A percentile compares a stretch with the other conserved stretches of the same genome.
These are phyloP conservation scores for Stygiomarasmius scandens DNA, from an alignment of 1,284 basidiomycete genomes.

Conservation along the genomic window DNA sequence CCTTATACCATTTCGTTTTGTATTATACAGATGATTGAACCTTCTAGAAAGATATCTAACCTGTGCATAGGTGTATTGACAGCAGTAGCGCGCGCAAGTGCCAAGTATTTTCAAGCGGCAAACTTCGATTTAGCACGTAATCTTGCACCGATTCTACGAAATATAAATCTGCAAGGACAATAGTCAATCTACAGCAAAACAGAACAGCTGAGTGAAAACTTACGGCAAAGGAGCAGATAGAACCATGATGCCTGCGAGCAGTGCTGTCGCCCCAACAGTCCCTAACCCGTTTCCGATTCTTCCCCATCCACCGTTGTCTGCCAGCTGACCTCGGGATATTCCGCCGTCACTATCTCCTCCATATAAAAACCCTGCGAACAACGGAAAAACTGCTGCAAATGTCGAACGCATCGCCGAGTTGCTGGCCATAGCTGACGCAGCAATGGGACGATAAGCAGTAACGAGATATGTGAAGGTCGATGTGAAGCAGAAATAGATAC, in stretches of 20 bases:
- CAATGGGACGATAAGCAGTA: constrained; percentile 49
- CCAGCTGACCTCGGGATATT: neutral
- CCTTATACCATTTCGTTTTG: no score
- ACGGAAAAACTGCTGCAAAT: constrained; percentile 50
- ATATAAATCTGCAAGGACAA: constrained; percentile 36
- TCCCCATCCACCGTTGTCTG: neutral
- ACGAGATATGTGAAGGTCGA: constrained; percentile 44
- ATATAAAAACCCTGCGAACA: constrained; percentile 36
- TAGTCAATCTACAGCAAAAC: neutral
- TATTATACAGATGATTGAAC: no score
- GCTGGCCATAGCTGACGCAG: constrained; percentile 51
- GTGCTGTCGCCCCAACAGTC: constrained; percentile 49
- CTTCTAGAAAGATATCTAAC: no score
- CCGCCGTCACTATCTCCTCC: neutral
- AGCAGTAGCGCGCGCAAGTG: no score
- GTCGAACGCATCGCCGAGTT: constrained; percentile 47
- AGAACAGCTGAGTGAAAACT: constrained; percentile 18
- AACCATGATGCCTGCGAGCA: constrained; percentile 50
- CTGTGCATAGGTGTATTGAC: no score
- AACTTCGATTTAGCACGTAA: constrained; percentile 16
- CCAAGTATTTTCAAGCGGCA: constrained; percentile 4
- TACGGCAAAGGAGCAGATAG: constrained; percentile 51
- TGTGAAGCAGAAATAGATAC: constrained; percentile 41
- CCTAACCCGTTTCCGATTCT: constrained; percentile 32
- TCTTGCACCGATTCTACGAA: constrained; percentile 28